A percentile compares a stretch with the other conserved stretches of the same genome.
Conservation (phyloP, 78 protist species). For the Mantamonas sphyraenae region DNA sequence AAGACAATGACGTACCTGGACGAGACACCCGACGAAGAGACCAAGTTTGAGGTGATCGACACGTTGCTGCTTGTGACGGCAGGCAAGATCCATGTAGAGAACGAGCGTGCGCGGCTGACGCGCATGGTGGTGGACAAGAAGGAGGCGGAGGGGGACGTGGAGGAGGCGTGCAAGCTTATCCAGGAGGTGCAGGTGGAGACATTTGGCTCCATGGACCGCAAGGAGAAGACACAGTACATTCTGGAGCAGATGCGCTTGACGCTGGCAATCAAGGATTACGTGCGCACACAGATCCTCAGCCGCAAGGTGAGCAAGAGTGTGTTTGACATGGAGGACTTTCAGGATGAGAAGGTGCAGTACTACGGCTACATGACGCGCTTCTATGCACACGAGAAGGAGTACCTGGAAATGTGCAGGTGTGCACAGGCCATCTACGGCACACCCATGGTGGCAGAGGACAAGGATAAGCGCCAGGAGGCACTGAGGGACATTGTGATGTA, state of each 20-base stretch:
- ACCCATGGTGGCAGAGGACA: constrained; percentile 37
- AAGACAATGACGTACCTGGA: constrained; percentile 2
- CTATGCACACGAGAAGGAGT: constrained; percentile 21
- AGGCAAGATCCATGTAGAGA: constrained; percentile 69
- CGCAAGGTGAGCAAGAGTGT: constrained; percentile 33
- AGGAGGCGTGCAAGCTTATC: constrained; percentile 51
- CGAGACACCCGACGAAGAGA: neutral
- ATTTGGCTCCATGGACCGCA: constrained; percentile 66
- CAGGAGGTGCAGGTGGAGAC: constrained; percentile 78
- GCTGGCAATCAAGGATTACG: constrained; percentile 49
- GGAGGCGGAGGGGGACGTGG: constrained; percentile 59
- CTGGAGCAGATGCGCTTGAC: constrained; percentile 69
- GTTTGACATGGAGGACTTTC: constrained; percentile 5
- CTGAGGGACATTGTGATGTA: constrained; percentile 36
- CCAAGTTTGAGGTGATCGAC: constrained; percentile 22
- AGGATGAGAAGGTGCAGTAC: neutral
- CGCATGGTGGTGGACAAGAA: constrained; percentile 38
- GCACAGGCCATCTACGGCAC: constrained; percentile 60
- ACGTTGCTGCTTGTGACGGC: constrained; percentile 25
- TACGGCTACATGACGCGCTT: neutral
- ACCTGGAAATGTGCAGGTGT: constrained; percentile 53
- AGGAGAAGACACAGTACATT: constrained; percentile 66
- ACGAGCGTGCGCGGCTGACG: constrained; percentile 70
- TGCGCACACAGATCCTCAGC: constrained; percentile 47
- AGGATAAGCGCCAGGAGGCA: constrained; percentile 6